Conservation (phyloP, 805 yeast species). For the Hanseniaspora meyeri region DNA sequence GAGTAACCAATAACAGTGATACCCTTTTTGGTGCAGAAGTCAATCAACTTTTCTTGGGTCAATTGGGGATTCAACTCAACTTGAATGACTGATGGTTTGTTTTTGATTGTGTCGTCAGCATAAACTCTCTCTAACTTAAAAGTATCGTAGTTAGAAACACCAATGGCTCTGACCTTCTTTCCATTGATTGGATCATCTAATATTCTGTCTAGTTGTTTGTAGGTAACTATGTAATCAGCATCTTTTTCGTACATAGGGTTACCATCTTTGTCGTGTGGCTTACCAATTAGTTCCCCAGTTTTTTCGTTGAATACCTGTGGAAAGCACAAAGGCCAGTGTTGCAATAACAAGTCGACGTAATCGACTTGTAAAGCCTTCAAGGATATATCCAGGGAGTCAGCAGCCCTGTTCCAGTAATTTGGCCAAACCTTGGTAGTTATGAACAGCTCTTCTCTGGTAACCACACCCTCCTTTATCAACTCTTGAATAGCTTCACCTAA, state of each 20-base stretch:
- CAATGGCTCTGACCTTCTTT: constrained; percentile 39
- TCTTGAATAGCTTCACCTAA: constrained; percentile 38
- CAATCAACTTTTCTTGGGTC: constrained; percentile 48
- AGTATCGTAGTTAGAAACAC: constrained; percentile 44
- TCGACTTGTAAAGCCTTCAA: constrained; percentile 51
- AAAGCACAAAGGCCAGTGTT: constrained; percentile 33
- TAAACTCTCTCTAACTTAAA: constrained; percentile 32
- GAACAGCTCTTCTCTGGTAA: constrained; percentile 50
- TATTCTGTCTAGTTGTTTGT: constrained; percentile 36
- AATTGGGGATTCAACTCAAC: constrained; percentile 64
- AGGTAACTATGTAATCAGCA: constrained; percentile 40
- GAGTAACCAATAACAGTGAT: constrained; percentile 47
- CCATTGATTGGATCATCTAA: constrained; percentile 28
- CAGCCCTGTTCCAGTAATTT: constrained; percentile 39
- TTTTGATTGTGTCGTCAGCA: constrained; percentile 29
- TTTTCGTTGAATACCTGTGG: neutral
- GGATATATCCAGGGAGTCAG: constrained; percentile 43
- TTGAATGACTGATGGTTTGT: constrained; percentile 45
- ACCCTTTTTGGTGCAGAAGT: constrained; percentile 41
- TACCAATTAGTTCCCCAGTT: constrained; percentile 12
- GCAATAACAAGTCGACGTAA: constrained; percentile 61
- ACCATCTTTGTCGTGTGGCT: constrained; percentile 27
- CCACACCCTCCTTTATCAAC: constrained; percentile 29
- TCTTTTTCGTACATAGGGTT: constrained; percentile 26
- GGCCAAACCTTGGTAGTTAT: constrained; percentile 66